phyloP scores from a whole-genome alignment of 306 rosid species.

The Cicer pinnatifidum region DNA sequence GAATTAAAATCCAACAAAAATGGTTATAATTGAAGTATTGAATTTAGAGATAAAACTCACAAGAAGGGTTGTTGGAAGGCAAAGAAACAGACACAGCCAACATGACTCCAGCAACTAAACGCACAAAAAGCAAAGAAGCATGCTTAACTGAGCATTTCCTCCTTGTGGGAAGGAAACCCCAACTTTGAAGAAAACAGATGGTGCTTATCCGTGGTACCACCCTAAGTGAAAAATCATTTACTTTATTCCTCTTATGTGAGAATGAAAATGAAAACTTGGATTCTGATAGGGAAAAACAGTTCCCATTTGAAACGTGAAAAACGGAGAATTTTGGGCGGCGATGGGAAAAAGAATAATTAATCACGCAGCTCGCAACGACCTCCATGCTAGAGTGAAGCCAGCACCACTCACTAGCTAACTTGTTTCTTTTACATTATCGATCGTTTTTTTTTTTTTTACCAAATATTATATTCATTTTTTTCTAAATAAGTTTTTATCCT shows the following conservation, averaged over 20 bases:
- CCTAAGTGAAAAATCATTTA: slow-evolving; percentile 48
- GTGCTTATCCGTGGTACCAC: slow-evolving; percentile 39
- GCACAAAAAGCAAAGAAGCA: slow-evolving; percentile 53
- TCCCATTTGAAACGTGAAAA: slow-evolving; percentile 52
- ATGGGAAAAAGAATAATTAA: slow-evolving; percentile 48
- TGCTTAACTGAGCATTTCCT: slow-evolving; percentile 51
- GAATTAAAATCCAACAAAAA: slow-evolving; percentile 7
- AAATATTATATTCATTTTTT: too few species aligned
- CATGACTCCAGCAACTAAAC: slow-evolving; percentile 67
- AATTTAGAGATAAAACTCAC: slow-evolving; percentile 49
- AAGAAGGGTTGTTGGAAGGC: slow-evolving; percentile 57
- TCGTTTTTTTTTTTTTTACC: not conserved
- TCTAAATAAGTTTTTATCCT: too few species aligned
- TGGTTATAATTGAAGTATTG: not conserved
- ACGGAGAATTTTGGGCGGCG: slow-evolving; percentile 42
- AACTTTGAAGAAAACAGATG: slow-evolving; percentile 42
- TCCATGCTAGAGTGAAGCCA: slow-evolving; percentile 60
- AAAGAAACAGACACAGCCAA: slow-evolving; percentile 74
- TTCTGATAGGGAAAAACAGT: slow-evolving; percentile 43
- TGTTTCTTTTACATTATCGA: slow-evolving; percentile 43
- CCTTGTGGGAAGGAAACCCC: slow-evolving; percentile 44
- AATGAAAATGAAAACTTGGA: slow-evolving; percentile 37
- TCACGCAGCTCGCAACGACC: slow-evolving; percentile 53
- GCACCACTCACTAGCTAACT: not conserved
- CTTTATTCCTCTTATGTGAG: slow-evolving; percentile 19